Conservation (phyloP, 169 alveolate genomes). For the Blepharisma undulans region DNA sequence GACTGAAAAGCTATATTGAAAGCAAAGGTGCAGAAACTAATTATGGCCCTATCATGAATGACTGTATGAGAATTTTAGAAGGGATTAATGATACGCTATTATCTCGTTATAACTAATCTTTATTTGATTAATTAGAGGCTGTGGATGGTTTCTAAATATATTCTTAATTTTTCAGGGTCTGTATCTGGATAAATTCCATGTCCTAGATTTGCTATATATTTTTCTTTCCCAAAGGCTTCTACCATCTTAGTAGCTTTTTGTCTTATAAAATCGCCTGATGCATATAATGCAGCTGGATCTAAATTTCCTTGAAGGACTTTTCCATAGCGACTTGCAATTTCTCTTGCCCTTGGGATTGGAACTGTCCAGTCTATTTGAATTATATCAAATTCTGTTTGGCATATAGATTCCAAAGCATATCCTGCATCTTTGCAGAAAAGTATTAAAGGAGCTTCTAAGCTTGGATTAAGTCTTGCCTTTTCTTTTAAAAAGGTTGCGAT, state of each 20-base stretch:
- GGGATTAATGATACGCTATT: conserved; percentile 56
- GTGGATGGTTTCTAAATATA: neutral
- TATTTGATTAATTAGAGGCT: neutral
- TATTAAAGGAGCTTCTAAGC: conserved; percentile 38
- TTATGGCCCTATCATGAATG: conserved; percentile 60
- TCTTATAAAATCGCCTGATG: conserved; percentile 38
- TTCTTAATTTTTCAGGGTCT: neutral
- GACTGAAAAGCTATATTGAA: conserved; percentile 75
- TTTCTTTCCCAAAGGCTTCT: neutral
- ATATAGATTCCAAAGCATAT: neutral
- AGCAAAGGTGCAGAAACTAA: conserved; percentile 83
- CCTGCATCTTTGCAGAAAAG: conserved; percentile 45
- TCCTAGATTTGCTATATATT: conserved; percentile 48
- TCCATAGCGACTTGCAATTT: conserved; percentile 23
- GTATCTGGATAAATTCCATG: conserved; percentile 57
- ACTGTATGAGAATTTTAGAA: conserved; percentile 66
- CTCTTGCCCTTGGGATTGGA: conserved; percentile 3
- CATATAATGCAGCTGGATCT: conserved; percentile 48
- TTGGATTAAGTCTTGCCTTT: neutral
- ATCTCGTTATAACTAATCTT: conserved; percentile 6
- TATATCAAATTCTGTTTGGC: conserved; percentile 40
- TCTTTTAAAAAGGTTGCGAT: conserved; percentile 44
- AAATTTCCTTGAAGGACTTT: conserved; percentile 47
- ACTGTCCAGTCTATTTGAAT: conserved; percentile 51
- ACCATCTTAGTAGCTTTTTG: conserved; percentile 40